Evolutionary conservation across 371 early-diverging fungal genomes (phyloP), one percentile per base, ranked within the genome.

Genomic region (Actinomortierella wolfii): DNA sequence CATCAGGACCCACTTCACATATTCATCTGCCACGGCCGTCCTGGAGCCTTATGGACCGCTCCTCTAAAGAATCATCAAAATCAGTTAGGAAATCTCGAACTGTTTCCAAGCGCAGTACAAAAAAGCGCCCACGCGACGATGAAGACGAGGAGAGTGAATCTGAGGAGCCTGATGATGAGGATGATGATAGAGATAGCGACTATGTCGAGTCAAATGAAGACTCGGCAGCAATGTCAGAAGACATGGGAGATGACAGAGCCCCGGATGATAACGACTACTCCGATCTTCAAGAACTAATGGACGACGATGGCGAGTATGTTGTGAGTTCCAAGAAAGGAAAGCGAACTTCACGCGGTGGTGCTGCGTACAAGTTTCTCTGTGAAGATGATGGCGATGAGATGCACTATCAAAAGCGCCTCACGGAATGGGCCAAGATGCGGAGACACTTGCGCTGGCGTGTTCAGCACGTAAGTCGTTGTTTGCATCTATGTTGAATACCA

Each of bases 361-460:
- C 61, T 13, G 66, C 61, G 0, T 70, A 70, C 69, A 68, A 59
- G 48, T 68, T 61, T 42, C 54, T 69, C 8, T 67, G 81, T 45
- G 79, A 81, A 18, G 89, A 88, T 51, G 90, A 91, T 58, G 91
- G 91, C 0, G 80, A 83, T 39, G 86, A 89, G 51, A 40, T 68
- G 15, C 62, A 69, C 15, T 89, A 87, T 54, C 80, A 79, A 59
- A 78, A 78, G 40, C 82, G 91, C 21, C 40, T 90, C 0, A 48
- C 69, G 7, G 76, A 75, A 13, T 91, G 91, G 91, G 74, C 83
- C 1, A 60, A 66, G 6, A 65, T 79, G 18, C 77, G 89, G 39
- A 76, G 80, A 66, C 64, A 79, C 20, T 64, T 77, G 55, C 82
- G 87, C 6, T 76, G 76, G 56, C 60, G 68, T 26, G 54, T 67